Percentiles rank a stretch among this genome's conserved stretches.
Evolutionary conservation across 2,329 filamentous ascomycete species (phyloP).

Genomic region (Alternaria panax): DNA sequence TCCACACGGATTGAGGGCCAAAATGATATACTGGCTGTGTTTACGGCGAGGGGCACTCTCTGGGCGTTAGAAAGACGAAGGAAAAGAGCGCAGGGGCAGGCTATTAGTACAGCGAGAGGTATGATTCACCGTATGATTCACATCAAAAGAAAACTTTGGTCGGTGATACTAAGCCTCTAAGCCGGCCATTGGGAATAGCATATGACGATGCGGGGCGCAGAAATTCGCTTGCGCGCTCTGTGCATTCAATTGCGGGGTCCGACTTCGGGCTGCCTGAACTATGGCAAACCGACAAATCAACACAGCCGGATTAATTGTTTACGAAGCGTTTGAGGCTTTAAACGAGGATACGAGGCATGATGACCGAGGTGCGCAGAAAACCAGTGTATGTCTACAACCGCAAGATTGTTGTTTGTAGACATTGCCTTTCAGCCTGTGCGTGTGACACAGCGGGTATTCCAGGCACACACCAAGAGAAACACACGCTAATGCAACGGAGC

Average conservation of each 20-base stretch:
- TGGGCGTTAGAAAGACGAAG: background rate
- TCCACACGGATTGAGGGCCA: background rate
- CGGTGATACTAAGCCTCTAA: slow-evolving; percentile 17
- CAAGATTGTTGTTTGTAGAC: background rate
- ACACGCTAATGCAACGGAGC: slow-evolving; percentile 9
- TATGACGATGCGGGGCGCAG: slow-evolving; percentile 28
- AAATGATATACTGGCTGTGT: background rate
- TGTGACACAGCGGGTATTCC: slow-evolving; percentile 15
- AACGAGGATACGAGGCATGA: background rate
- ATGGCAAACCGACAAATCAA: slow-evolving; percentile 2
- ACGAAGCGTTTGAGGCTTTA: background rate
- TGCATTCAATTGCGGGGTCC: slow-evolving; percentile 19
- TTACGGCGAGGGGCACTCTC: background rate
- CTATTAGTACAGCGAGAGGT: slow-evolving; percentile 9
- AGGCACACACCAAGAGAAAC: slow-evolving; percentile 5
- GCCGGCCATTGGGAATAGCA: slow-evolving; percentile 10
- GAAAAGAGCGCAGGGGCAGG: background rate
- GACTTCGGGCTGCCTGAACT: slow-evolving; percentile 17
- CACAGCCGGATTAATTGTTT: background rate
- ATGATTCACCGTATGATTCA: slow-evolving; percentile 32
- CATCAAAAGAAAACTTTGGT: slow-evolving; percentile 23
- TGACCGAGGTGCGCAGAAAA: slow-evolving; percentile 6
- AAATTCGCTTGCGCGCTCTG: slow-evolving; percentile 19
- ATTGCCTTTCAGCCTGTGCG: background rate
- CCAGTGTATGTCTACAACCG: background rate